phyloP scores from a whole-genome alignment of 192 early-diverging fungal genomes.

The Chytriomyces sp. region DNA sequence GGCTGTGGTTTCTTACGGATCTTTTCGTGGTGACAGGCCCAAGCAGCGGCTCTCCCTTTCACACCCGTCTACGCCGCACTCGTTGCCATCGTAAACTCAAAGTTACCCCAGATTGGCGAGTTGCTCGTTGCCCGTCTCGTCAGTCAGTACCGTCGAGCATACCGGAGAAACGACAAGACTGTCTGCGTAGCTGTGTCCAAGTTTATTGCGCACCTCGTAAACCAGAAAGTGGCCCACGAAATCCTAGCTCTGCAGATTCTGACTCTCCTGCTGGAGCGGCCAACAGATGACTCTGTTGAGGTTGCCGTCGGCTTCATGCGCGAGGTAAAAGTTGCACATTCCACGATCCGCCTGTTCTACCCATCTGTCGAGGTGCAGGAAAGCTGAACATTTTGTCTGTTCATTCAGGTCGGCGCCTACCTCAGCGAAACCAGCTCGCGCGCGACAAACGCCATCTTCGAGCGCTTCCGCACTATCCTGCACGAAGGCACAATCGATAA shows the following conservation, averaged over 20 bases:
- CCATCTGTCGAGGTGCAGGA: background rate
- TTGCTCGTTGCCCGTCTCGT: slow-evolving; percentile 82
- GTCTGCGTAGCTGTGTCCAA: slow-evolving; percentile 79
- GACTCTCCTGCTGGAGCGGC: slow-evolving; percentile 74
- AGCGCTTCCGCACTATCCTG: slow-evolving; percentile 87
- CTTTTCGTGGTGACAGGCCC: slow-evolving; percentile 46
- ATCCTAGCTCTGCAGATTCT: slow-evolving; percentile 86
- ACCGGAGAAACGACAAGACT: slow-evolving; percentile 88
- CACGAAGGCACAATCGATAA: slow-evolving; percentile 94
- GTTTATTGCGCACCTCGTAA: slow-evolving; percentile 92
- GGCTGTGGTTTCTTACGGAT: background rate
- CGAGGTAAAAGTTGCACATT: slow-evolving; percentile 43
- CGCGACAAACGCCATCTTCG: slow-evolving; percentile 84
- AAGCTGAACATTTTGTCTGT: background rate
- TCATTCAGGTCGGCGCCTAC: slow-evolving; percentile 68
- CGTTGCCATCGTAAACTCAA: slow-evolving; percentile 89
- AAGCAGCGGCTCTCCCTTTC: slow-evolving; percentile 82
- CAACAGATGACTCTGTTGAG: slow-evolving; percentile 96
- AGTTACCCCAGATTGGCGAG: slow-evolving; percentile 88
- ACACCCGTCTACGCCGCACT: slow-evolving; percentile 90
- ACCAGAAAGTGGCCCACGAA: slow-evolving; percentile 87
- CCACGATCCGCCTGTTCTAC: background rate
- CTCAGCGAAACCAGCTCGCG: slow-evolving; percentile 75
- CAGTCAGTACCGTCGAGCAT: slow-evolving; percentile 87
- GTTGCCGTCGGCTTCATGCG: slow-evolving; percentile 93